phyloP scores from a whole-genome alignment of 2,329 filamentous ascomycete species.

The Samsoniella hepiali region DNA sequence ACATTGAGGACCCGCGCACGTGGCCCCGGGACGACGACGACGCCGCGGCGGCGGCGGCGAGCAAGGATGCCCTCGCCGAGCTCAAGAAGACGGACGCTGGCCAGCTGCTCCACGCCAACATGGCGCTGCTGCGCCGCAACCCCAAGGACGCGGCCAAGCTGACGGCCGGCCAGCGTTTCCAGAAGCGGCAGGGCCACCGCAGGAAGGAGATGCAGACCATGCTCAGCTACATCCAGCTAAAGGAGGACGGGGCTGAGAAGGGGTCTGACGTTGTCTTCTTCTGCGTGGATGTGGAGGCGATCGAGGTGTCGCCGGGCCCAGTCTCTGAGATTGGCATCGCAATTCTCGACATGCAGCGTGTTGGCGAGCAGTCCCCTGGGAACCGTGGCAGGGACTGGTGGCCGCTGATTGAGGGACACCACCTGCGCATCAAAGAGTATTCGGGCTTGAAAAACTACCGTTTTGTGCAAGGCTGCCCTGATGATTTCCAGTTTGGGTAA shows the following conservation, averaged over 20 bases:
- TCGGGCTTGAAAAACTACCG: constrained; percentile 60
- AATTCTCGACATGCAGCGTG: constrained; percentile 65
- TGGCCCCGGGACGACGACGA: background rate
- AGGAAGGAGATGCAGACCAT: constrained; percentile 59
- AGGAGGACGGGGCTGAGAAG: constrained; percentile 7
- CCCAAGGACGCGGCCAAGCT: background rate
- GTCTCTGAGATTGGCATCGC: constrained; percentile 87
- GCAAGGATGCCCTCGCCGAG: background rate
- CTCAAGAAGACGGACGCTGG: background rate
- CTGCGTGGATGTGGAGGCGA: constrained; percentile 78
- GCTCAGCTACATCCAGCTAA: constrained; percentile 68
- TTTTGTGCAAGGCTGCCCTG: constrained; percentile 71
- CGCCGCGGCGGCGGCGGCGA: background rate
- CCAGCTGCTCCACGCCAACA: constrained; percentile 1
- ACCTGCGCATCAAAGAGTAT: constrained; percentile 74
- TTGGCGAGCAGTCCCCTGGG: constrained; percentile 58
- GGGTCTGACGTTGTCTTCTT: constrained; percentile 57
- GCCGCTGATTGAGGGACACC: constrained; percentile 61
- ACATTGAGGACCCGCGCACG: constrained; percentile 26
- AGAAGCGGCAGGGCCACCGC: constrained; percentile 46
- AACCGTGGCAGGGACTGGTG: constrained; percentile 64
- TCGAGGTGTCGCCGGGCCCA: constrained; percentile 61
- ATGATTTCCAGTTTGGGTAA: constrained; percentile 72
- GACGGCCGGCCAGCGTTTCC: constrained; percentile 32
- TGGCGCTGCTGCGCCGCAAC: constrained; percentile 8